Conservation (phyloP, 164 flowering plant species). For the Platanus orientalis region DNA sequence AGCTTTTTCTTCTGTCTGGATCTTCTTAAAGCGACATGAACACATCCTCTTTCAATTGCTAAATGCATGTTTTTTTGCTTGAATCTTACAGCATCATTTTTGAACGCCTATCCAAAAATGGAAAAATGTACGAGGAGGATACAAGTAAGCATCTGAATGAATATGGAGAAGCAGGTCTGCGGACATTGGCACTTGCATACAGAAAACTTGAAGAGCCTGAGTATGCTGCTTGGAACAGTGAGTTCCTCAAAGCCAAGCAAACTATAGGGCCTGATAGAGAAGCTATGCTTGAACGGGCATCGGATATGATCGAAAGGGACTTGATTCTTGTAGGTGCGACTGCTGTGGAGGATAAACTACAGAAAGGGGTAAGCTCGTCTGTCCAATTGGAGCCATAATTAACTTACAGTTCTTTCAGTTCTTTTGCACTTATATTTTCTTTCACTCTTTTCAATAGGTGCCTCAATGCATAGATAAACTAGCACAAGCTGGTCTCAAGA, state of each 20-base stretch:
- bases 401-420: neutral
- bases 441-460: slow-evolving; percentile 43
- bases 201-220: slow-evolving; percentile 80
- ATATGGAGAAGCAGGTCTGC: slow-evolving; percentile 92
- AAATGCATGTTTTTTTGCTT: neutral
- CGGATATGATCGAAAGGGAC: slow-evolving; percentile 86
- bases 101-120: slow-evolving; percentile 79
- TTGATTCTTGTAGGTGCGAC: slow-evolving; percentile 91
- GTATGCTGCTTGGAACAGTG: slow-evolving; percentile 76
- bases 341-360: slow-evolving; percentile 93
- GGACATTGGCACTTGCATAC: slow-evolving; percentile 94
- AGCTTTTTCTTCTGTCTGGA: neutral
- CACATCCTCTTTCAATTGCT: slow-evolving; percentile 17
- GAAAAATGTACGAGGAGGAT: slow-evolving; percentile 60
- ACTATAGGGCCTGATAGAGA: slow-evolving; percentile 84
- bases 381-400: neutral
- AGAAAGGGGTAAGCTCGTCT: slow-evolving; percentile 62
- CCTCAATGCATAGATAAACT: slow-evolving; percentile 95
- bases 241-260: slow-evolving; percentile 75
- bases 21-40: neutral
- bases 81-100: slow-evolving; percentile 75
- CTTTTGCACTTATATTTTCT: neutral
- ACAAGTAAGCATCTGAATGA: slow-evolving; percentile 84
- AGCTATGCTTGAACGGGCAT: slow-evolving; percentile 62
- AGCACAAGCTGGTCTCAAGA: slow-evolving; percentile 95